Evolutionary conservation across 169 alveolate species (phyloP), one percentile per base, ranked within the genome.

Genomic region (Plasmodium relictum): DNA sequence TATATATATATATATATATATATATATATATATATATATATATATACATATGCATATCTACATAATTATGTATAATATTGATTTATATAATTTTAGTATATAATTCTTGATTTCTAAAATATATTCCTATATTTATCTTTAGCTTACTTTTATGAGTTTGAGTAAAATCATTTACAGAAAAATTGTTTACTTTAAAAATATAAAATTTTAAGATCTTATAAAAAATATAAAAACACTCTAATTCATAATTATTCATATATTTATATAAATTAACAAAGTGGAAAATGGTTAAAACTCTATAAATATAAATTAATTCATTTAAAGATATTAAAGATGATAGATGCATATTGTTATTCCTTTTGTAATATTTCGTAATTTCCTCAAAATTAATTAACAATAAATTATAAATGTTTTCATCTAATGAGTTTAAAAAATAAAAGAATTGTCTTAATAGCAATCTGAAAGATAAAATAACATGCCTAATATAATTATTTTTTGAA

Each of bases 121-220:
- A 31, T 31, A 31, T 31, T 31, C 3, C 39, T 31, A 31, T 31
- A 31, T 31, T n/a, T 45, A 3, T 24, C 16, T 5, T 37, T 6
- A 8, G 26, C 10, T 59, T 63, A 86, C 92, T 87, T 10, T 45
- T 86, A 61, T 86, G 20, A 41, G 92, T 86, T 70, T 86, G 92
- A 10, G 73, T 71, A 71, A 86, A 86, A 22, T 86, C 76, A 6
- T 39, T 18, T 48, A 71, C 65, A 22, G 62, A 58, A 71, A 86
- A 86, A 18, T 61, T 69, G 22, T 86, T 61, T 41, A 86, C 20
- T 0, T 69, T 86, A 61, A 86, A 86, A 61, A 72, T 86, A 44
- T n/a, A 50, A 26, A 70, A 86, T 18, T 86, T 56, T 69, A 86
- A 86, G 61, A 63, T 54, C 44, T 61, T 7, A 76, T 45, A 54